Percentiles rank a stretch among this genome's conserved stretches.
Evolutionary conservation across 2,329 filamentous ascomycete species (phyloP).

Genomic region (Dactylellina cionopaga): DNA sequence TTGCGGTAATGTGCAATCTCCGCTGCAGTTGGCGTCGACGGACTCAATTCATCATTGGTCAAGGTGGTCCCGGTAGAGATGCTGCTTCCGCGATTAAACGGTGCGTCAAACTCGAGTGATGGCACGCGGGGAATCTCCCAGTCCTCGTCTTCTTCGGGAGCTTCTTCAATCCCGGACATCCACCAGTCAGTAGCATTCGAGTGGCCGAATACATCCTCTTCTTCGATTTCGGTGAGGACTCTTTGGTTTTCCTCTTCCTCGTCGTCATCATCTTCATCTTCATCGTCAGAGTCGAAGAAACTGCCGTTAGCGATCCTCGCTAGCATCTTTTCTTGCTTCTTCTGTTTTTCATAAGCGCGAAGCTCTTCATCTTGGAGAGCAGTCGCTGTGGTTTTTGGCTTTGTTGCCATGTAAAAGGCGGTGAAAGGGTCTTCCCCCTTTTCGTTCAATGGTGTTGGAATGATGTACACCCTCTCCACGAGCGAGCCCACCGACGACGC

Average conservation of each 20-base stretch:
- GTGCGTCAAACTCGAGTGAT: slow-evolving; percentile 41
- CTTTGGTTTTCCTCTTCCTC: slow-evolving; percentile 2
- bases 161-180: slow-evolving; percentile 40
- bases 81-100: slow-evolving; percentile 28
- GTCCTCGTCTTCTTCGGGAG: slow-evolving; percentile 27
- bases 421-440: slow-evolving; percentile 37
- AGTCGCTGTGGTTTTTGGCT: slow-evolving; percentile 8
- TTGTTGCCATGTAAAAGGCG: slow-evolving; percentile 41
- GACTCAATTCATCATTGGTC: slow-evolving; percentile 17
- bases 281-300: slow-evolving; percentile 37
- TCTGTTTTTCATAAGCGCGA: slow-evolving; percentile 17
- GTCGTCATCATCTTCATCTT: slow-evolving; percentile 9
- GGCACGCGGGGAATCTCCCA: slow-evolving; percentile 44
- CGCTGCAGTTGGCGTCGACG: slow-evolving; percentile 29
- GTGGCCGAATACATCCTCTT: slow-evolving; percentile 17
- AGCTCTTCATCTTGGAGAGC: slow-evolving; percentile 22
- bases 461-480: slow-evolving; percentile 13
- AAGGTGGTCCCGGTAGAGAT: slow-evolving; percentile 39
- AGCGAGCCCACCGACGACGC: slow-evolving; percentile 25
- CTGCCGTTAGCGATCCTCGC: slow-evolving; percentile 26
- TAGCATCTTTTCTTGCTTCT: slow-evolving; percentile 26
- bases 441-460: slow-evolving; percentile 1
- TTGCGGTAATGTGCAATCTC: slow-evolving; percentile 36
- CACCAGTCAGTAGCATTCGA: slow-evolving; percentile 31
- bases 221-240: background rate